A percentile compares a stretch with the other conserved stretches of the same genome.
Conservation (phyloP, 441 rosid genomes). For the Euphorbia corollata region DNA sequence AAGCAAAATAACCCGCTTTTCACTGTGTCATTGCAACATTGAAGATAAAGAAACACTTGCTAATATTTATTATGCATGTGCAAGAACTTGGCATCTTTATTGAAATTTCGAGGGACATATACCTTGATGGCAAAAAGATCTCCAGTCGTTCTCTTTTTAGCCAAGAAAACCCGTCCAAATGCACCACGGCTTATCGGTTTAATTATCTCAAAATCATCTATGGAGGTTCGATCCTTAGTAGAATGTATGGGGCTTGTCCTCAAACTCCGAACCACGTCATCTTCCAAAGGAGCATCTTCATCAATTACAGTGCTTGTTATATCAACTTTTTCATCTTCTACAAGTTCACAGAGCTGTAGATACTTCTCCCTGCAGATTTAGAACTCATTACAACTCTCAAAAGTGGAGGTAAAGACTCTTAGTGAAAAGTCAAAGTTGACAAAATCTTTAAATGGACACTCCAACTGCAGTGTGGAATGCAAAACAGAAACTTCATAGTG, state of each 20-base stretch:
- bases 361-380: conserved; percentile 75
- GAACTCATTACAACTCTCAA: conserved; percentile 16
- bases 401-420: conserved; percentile 13
- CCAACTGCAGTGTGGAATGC: neutral
- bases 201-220: conserved; percentile 97
- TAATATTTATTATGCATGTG: neutral
- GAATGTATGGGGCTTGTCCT: conserved; percentile 85
- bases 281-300: conserved; percentile 94
- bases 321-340: conserved; percentile 84
- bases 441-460: conserved; percentile 8
- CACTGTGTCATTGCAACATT: neutral
- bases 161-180: conserved; percentile 94
- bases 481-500: conserved; percentile 4
- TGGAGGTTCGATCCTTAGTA: conserved; percentile 80
- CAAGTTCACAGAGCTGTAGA: conserved; percentile 85
- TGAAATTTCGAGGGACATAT: neutral
- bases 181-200: conserved; percentile 99
- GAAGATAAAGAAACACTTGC: neutral
- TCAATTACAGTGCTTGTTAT: conserved; percentile 74
- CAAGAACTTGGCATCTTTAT: conserved; percentile 1
- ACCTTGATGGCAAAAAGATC: conserved; percentile 98
- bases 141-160: conserved; percentile 95
- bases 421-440: conserved; percentile 15
- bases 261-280: conserved; percentile 90
- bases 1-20: neutral